A percentile compares a stretch with the other conserved stretches of the same genome.
Conservation (phyloP, 2,329 filamentous ascomycete species). For the Pseudogymnoascus destructans region DNA sequence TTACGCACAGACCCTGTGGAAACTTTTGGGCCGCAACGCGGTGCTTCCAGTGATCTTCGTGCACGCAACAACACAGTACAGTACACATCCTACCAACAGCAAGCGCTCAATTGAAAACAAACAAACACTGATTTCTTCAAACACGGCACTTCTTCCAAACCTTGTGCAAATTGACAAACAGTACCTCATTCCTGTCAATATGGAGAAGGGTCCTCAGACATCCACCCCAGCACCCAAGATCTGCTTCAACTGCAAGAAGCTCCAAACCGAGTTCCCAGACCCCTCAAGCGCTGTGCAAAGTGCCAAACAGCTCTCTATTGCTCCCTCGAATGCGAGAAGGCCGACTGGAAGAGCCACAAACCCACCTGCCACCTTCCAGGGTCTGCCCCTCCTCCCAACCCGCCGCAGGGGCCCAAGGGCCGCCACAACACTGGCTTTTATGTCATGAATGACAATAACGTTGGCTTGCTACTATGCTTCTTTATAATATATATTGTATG, state of each 20-base stretch:
- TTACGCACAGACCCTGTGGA: too few species aligned
- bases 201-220: neutral
- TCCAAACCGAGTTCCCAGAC: neutral
- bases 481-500: neutral
- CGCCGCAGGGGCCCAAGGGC: neutral
- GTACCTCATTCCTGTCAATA: neutral
- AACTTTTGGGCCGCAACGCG: too few species aligned
- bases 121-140: neutral
- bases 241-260: neutral
- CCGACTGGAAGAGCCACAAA: slow-evolving; percentile 21
- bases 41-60: neutral
- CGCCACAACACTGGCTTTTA: neutral
- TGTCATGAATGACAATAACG: neutral
- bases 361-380: slow-evolving; percentile 22
- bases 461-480: neutral
- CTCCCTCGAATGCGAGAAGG: slow-evolving; percentile 20
- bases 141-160: neutral
- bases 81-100: neutral
- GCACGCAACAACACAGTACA: neutral
- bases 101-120: neutral
- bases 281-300: slow-evolving; percentile 17
- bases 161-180: too few species aligned
- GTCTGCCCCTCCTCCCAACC: neutral
- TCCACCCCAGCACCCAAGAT: neutral
- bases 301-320: slow-evolving; percentile 21